Conservation (phyloP, 495 filamentous ascomycete species). For the Apiosordaria backusii region DNA sequence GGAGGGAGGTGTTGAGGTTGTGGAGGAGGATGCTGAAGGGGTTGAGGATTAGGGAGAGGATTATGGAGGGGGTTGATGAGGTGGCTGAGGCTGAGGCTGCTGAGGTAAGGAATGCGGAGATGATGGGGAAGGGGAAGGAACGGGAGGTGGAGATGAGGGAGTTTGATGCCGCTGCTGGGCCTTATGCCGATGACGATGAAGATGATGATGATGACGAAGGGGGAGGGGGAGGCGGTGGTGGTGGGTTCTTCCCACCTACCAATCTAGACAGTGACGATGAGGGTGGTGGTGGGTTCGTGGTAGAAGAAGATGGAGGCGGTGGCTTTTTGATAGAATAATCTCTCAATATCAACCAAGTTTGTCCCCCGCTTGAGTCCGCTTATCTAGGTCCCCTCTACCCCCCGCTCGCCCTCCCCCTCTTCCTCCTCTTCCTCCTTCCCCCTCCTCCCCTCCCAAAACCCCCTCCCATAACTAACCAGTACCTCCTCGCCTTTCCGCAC, state of each 20-base stretch:
- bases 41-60: slow-evolving; percentile 72
- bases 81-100: slow-evolving; percentile 31
- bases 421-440: slow-evolving; percentile 32
- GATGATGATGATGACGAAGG: slow-evolving; percentile 16
- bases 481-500: slow-evolving; percentile 34
- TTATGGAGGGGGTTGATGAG: slow-evolving; percentile 52
- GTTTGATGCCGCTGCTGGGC: slow-evolving; percentile 17
- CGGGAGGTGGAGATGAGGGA: slow-evolving; percentile 24
- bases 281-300: slow-evolving; percentile 37
- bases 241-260: not conserved
- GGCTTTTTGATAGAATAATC: not conserved
- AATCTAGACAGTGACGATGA: slow-evolving; percentile 13
- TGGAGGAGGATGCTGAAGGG: slow-evolving; percentile 77
- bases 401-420: not conserved
- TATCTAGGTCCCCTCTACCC: not conserved
- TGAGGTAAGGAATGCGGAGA: slow-evolving; percentile 30
- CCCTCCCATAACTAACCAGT: slow-evolving; percentile 66
- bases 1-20: slow-evolving; percentile 56
- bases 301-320: not conserved
- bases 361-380: not conserved
- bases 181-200: slow-evolving; percentile 20
- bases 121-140: slow-evolving; percentile 17
- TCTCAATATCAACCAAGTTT: too few relatives aligned
- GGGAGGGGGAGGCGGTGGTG: slow-evolving; percentile 32
- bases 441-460: slow-evolving; percentile 50